Base-by-base conservation (phyloP, 306 rosid species). In the Begonia loranthoides region DNA sequence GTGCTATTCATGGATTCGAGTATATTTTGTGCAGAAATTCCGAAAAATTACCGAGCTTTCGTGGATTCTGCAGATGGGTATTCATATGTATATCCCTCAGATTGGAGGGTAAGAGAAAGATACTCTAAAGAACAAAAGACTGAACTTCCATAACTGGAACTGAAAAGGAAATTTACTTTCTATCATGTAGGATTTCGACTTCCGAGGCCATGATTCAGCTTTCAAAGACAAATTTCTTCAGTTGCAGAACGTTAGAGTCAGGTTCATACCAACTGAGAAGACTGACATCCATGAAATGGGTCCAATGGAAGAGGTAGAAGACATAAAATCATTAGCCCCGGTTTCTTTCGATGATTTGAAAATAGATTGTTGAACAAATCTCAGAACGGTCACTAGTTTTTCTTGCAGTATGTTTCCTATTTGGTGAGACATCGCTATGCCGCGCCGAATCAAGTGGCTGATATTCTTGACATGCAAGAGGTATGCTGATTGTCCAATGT, bases 181-280 rank as follows among this genome's bases (percentile, higher is more conserved):
- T 58, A n/a, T 46, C 54, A 24, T 60, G 36, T 53, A 92, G 99
- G 99, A 80, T 15, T 92, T 92, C 50, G 99, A 92, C 69, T 92
- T 86, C 74, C 66, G 83, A 61, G 99, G 82, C 9, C 99, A 83
- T 65, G 99, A 92, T 78, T 86, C 99, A 60, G 96, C 99, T 36
- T 92, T 92, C 67, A 86, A 86, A 69, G 99, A 86, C 62, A 56
- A 82, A 72, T 67, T 57, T 60, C 52, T 86, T 63, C 99, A 86
- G 54, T 66, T 92, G 55, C 96, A 86, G 33, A 86, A 79, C 66
- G 96, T 92, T 36, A 86, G 96, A 69, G 99, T 92, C 62, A 78
- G 81, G 76, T 92, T 92, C 45, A 57, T 86, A 78, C 99, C 99
- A 40, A 80, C 94, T 16, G 78, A 65, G 45, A 92, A 86, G 68